These are phyloP conservation scores for Erysimum cheiri DNA, from an alignment of 441 rosid species.

Conservation along the genomic window DNA sequence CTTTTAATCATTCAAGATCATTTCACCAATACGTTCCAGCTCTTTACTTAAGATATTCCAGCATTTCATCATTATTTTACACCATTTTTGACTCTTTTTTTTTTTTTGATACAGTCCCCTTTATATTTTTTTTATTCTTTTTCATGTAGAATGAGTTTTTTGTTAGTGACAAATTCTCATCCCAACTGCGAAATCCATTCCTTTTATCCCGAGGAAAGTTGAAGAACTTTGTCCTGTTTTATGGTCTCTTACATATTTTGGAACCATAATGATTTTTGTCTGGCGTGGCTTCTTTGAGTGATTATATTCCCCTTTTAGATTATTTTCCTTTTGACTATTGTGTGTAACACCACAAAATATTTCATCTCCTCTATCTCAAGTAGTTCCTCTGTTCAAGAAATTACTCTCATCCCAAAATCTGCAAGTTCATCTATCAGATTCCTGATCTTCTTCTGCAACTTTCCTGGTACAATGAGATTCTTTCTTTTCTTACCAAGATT, in stretches of 20 bases:
- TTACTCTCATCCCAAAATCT: constrained; percentile 17
- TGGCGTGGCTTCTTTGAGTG: constrained; percentile 35
- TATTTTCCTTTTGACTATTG: neutral
- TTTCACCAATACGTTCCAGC: constrained; percentile 39
- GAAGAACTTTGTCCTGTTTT: constrained; percentile 38
- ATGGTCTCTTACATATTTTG: constrained; percentile 23
- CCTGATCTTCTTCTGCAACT: constrained; percentile 19
- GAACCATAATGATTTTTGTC: constrained; percentile 33
- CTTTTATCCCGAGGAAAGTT: constrained; percentile 19
- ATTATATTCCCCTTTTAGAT: constrained; percentile 35
- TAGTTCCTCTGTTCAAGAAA: constrained; percentile 18
- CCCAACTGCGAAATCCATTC: neutral
- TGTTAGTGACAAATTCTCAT: neutral
- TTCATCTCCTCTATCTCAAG: constrained; percentile 19
- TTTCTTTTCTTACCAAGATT: constrained; percentile 25
- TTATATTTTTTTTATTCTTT: neutral
- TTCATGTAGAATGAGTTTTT: constrained; percentile 5
- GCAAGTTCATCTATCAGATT: constrained; percentile 13
- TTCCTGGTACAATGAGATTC: constrained; percentile 16
- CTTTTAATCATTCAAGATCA: constrained; percentile 41
- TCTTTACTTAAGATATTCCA: constrained; percentile 41
- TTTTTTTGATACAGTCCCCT: constrained; percentile 20
- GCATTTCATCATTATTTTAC: constrained; percentile 38
- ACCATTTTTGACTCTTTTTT: neutral
- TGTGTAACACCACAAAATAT: neutral